Base-by-base conservation (phyloP, 371 early-diverging fungal genomes). In the Choanephora cucurbitarum region DNA sequence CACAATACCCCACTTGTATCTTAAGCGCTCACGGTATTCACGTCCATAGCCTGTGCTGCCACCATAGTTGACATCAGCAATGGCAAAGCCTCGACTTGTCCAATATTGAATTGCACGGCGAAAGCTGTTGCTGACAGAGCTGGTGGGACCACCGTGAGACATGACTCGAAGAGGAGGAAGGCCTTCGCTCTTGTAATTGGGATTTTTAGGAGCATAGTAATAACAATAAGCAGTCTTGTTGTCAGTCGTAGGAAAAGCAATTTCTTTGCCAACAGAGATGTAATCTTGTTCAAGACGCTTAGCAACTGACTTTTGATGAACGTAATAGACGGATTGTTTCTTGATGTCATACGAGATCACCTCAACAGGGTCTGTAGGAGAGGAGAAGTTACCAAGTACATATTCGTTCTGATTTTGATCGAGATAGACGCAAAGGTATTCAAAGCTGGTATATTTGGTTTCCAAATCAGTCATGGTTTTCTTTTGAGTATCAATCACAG, bases 1-100 rank as follows among this genome's bases (percentile, higher is more conserved):
- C 0, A 89, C 88, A 23, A 85, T 64, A 14, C 91, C 92, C 83
- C 89, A 89, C 3, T 77, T 64, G 9, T 73, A 75, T 49, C 83
- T 73, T 22, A 91, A 77, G 10, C 92, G 80, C 49, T 88, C 80
- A 49, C 91, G 82, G 60, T 85, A 90, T 42, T 79, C 85, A 11
- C 87, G 82, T 5, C 91, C 91, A 60, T 86, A 89, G 18, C 86
- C 86, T 6, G 83, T 79, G 4, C 87, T 87, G 3, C 92, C 90
- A 40, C 91, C 90, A 62, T 91, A 91, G 62, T 91, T 89, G 59
- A 89, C 85, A 57, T 90, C 84, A 0, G 75, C 85, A 32, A 87
- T 73, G 0, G 86, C 91, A 47, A 87, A 86, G 0, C 91, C 91
- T 17, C 91, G 88, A 5, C 85, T 82, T 5, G 90, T 90, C 83